These are phyloP conservation scores for Nepenthes mirabilis DNA, from an alignment of 148 eudicot species.

Conservation along the genomic window DNA sequence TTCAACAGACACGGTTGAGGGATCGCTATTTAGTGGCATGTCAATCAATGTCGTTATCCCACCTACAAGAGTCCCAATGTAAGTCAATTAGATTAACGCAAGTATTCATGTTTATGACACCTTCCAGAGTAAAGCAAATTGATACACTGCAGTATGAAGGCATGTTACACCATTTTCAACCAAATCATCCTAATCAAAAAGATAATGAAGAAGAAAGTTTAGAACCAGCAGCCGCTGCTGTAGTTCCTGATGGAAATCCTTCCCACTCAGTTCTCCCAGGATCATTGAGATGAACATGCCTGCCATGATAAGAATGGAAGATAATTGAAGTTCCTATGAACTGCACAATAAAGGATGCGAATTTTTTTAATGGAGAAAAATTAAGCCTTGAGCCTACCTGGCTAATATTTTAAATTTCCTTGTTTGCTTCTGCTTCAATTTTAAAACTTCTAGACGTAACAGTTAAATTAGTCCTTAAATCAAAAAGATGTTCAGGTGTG, in stretches of 20 bases:
- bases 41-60: constrained; percentile 92
- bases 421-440: too few relatives aligned
- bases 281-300: constrained; percentile 94
- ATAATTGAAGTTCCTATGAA: background rate
- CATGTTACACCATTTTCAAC: too few relatives aligned
- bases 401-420: too few relatives aligned
- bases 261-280: constrained; percentile 98
- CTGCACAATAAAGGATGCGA: too few relatives aligned
- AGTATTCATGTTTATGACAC: background rate
- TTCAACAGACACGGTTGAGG: constrained; percentile 82
- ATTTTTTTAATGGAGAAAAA: too few relatives aligned
- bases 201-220: background rate
- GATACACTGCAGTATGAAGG: background rate
- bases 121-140: background rate
- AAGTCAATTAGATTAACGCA: background rate
- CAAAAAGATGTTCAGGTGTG: too few relatives aligned
- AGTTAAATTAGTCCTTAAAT: too few relatives aligned
- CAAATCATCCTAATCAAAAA: background rate
- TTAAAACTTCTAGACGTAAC: too few relatives aligned
- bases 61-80: constrained; percentile 23
- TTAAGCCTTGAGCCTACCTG: too few relatives aligned
- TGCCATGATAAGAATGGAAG: constrained; percentile 12
- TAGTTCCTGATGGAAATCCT: constrained; percentile 97
- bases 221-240: constrained; percentile 95
- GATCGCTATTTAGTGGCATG: constrained; percentile 92